phyloP scores from a whole-genome alignment of 129 eudicot species.

The Ambrosia trifida region DNA sequence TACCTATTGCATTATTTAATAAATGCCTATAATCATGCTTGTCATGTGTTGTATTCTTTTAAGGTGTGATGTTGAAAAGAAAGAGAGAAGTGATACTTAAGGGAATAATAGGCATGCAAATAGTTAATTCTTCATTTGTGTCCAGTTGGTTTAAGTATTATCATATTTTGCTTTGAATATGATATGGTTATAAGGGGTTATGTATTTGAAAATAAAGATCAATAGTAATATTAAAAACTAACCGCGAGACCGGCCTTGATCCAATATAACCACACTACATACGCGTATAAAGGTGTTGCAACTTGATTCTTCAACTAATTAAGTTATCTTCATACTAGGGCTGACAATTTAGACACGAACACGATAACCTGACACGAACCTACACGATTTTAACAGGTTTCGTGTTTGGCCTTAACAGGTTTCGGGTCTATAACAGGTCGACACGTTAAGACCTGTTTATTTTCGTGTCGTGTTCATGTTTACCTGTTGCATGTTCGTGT shows the following conservation, averaged over 20 bases:
- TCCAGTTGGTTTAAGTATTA: background rate
- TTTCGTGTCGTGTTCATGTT: too few species aligned
- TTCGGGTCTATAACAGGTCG: too few species aligned
- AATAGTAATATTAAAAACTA: background rate
- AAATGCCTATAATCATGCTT: slow-evolving; percentile 12
- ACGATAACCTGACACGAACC: too few species aligned
- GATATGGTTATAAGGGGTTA: background rate
- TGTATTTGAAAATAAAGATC: background rate
- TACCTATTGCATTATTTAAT: background rate
- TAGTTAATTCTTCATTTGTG: background rate
- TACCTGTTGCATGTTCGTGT: too few species aligned
- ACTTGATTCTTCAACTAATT: too few species aligned
- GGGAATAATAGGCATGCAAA: slow-evolving; percentile 20
- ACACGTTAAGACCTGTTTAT: too few species aligned
- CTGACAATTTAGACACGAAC: too few species aligned
- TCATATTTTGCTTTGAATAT: background rate
- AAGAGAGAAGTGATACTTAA: slow-evolving; percentile 20
- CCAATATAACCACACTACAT: background rate
- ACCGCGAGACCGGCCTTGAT: background rate
- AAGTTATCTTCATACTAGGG: too few species aligned
- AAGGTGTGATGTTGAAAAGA: slow-evolving; percentile 17
- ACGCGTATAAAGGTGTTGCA: background rate
- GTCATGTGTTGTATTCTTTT: slow-evolving; percentile 24
- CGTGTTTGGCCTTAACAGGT: too few species aligned
- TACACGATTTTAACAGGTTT: too few species aligned